Base-by-base conservation (phyloP, 257 asterid genomes). In the Solanum peruvianum region DNA sequence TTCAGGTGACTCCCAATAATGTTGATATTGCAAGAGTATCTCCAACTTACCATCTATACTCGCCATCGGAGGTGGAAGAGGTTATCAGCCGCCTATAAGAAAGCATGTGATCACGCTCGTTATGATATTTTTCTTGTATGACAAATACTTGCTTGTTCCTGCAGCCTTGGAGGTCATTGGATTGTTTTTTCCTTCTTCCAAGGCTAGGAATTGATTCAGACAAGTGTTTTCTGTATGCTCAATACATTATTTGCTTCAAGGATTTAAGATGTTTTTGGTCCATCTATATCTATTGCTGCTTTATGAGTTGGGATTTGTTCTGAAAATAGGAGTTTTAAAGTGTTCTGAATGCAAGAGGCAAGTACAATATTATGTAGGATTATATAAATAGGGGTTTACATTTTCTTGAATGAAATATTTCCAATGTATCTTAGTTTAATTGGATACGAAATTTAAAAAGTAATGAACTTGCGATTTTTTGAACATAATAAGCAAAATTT, bases 1-100 rank as follows among this genome's bases (percentile, higher is more conserved):
- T 91, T 13, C 92, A 94, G 95, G 95, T 94, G 86, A 93, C 95
- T 2, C 95, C 97, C 83, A 93, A 89, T 92, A 93, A 94, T 27
- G 97, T 94, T 35, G 95, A 94, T 35, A 94, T 94, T 67, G 93
- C 97, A 2, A 94, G 93, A 93, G 95, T 94, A 12, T 82, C 95
- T 6, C 95, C 95, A 23, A 88, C 92, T 10, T 94, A 93, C 90
- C 95, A 94, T 90, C 95, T 93, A n/a, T 93, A 92, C 91, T 60
- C 93, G 66, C 94, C 95, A 18, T 60, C 92, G 8, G 95, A 93
- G 86, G 94, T 93, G 35, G 97, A 94, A 89, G 93, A 87, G 80
- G 97, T 94, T 56, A 92, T 94, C 86, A 86, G 45, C 58, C 94
- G 93, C 86, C 94, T 94, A 45, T 94, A 86, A 93, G 88, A 49